Percentiles rank a stretch among this genome's conserved stretches.
Evolutionary conservation across 2,329 filamentous ascomycete species (phyloP).

Genomic region (Cercospora sp.): DNA sequence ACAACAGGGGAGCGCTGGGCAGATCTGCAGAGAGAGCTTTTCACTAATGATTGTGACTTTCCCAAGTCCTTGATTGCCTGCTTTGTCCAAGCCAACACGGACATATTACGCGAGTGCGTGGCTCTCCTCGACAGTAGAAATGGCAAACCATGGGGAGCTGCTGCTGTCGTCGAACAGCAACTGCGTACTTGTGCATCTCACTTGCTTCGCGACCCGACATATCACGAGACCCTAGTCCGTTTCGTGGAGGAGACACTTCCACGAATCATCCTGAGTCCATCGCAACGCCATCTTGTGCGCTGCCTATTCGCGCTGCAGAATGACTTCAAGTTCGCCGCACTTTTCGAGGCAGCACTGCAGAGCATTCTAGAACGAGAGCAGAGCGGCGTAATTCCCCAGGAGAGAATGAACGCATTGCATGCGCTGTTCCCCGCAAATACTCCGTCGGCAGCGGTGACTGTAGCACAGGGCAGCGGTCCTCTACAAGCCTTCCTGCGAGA

Average conservation of each 20-base stretch:
- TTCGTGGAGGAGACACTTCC: slow-evolving; percentile 61
- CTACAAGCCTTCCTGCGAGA: slow-evolving; percentile 18
- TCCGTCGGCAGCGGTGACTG: slow-evolving; percentile 40
- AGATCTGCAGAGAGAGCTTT: slow-evolving; percentile 52
- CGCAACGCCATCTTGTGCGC: slow-evolving; percentile 65
- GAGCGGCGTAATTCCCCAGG: slow-evolving; percentile 2
- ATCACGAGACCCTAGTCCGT: slow-evolving; percentile 43
- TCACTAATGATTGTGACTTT: slow-evolving; percentile 34
- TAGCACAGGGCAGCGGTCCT: slow-evolving; percentile 37
- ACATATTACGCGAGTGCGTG: slow-evolving; percentile 53
- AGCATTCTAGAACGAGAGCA: slow-evolving; percentile 27
- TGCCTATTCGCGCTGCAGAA: slow-evolving; percentile 57
- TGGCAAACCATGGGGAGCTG: slow-evolving; percentile 68
- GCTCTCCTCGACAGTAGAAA: slow-evolving; percentile 55
- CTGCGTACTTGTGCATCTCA: slow-evolving; percentile 48
- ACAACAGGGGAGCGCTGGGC: slow-evolving; percentile 66
- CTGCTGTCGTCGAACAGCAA: slow-evolving; percentile 58
- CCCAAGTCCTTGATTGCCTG: slow-evolving; percentile 25
- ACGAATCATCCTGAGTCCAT: slow-evolving; percentile 66
- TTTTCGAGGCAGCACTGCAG: slow-evolving; percentile 29
- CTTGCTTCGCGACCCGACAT: slow-evolving; percentile 44
- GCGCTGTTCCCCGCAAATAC: slow-evolving; percentile 38
- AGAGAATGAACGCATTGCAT: slow-evolving; percentile 31
- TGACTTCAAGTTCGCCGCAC: slow-evolving; percentile 39
- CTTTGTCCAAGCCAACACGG: slow-evolving; percentile 42